These are phyloP conservation scores for Solanum appendiculatum DNA, from an alignment of 257 asterid genomes.

Conservation along the genomic window DNA sequence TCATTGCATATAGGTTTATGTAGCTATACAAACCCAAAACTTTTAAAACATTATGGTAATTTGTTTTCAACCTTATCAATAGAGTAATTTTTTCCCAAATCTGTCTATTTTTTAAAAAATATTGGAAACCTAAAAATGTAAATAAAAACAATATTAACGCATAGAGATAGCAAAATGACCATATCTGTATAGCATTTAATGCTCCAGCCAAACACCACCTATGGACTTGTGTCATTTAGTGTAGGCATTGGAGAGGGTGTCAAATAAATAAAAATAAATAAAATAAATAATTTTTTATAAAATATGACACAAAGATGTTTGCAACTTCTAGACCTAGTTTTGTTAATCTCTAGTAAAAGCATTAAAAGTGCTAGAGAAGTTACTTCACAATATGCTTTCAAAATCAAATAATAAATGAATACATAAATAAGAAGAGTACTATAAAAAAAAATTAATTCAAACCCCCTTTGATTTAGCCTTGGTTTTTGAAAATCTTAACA, in stretches of 20 bases:
- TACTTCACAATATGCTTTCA: constrained; percentile 25
- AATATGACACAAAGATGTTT: constrained; percentile 7
- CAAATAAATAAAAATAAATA: background rate
- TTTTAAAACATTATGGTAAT: background rate
- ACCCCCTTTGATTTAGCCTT: constrained; percentile 62
- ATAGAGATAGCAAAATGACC: background rate
- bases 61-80: background rate
- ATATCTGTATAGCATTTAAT: constrained; percentile 22
- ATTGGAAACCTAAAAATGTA: background rate
- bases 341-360: constrained; percentile 15
- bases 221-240: constrained; percentile 36
- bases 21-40: background rate
- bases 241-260: constrained; percentile 29
- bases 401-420: background rate
- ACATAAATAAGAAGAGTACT: constrained; percentile 6
- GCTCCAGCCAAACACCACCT: constrained; percentile 30
- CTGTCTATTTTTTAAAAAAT: background rate
- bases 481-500: constrained; percentile 35
- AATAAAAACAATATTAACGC: background rate
- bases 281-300: background rate
- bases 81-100: background rate
- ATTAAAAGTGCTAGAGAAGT: constrained; percentile 37
- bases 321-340: constrained; percentile 21
- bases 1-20: background rate
- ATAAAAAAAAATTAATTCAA: background rate